Evolutionary conservation across 2,329 filamentous ascomycete genomes (phyloP).

Genomic region (Gaeumannomyces tritici): DNA sequence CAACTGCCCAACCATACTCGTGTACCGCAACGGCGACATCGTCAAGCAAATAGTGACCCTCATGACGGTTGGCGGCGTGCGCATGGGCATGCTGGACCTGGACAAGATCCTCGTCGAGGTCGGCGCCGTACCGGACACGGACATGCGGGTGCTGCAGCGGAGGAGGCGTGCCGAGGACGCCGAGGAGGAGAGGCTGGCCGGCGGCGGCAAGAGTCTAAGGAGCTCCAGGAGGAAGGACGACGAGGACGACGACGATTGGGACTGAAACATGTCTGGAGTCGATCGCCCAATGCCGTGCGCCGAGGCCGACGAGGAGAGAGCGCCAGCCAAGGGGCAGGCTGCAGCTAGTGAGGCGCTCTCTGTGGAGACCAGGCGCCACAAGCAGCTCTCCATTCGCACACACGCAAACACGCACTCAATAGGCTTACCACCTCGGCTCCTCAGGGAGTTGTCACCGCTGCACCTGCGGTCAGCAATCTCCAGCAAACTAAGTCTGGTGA

Average conservation of each 20-base stretch:
- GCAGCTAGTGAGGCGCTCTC: neutral
- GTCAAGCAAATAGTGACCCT: slow-evolving; percentile 87
- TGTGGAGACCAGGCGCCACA: neutral
- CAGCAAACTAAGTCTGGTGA: neutral
- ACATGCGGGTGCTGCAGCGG: slow-evolving; percentile 64
- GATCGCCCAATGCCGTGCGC: neutral
- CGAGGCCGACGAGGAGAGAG: neutral
- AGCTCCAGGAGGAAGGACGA: slow-evolving; percentile 14
- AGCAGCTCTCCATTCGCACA: too few relatives aligned
- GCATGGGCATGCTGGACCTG: slow-evolving; percentile 63
- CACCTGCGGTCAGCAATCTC: neutral
- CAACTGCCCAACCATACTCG: slow-evolving; percentile 76
- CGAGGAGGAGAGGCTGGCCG: slow-evolving; percentile 44
- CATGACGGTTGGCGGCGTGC: slow-evolving; percentile 63
- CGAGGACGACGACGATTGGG: slow-evolving; percentile 21
- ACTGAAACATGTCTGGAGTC: slow-evolving; percentile 10
- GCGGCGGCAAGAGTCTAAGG: slow-evolving; percentile 26
- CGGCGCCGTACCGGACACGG: slow-evolving; percentile 68
- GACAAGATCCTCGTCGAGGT: slow-evolving; percentile 75
- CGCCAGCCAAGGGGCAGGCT: neutral
- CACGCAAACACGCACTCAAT: too few relatives aligned
- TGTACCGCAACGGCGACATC: slow-evolving; percentile 91
- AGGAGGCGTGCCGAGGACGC: slow-evolving; percentile 50
- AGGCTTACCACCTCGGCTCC: too few relatives aligned
- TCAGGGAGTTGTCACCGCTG: too few relatives aligned